Percentiles rank a stretch among this genome's conserved stretches.
Evolutionary conservation across 371 early-diverging fungal species (phyloP).

Genomic region (Lichtheimia corymbifera): DNA sequence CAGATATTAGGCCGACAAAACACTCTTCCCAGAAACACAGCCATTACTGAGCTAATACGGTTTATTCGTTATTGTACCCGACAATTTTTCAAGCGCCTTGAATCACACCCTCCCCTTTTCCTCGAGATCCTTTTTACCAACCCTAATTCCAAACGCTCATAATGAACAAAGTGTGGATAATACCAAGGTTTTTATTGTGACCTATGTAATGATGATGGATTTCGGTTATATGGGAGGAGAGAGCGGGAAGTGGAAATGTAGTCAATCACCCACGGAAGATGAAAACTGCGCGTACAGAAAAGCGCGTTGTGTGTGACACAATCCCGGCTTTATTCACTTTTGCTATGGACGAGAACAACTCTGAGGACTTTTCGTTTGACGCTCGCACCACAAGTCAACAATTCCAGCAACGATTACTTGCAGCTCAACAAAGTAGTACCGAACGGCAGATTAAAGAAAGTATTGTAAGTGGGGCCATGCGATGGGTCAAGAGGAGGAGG

Average conservation of each 20-base stretch:
- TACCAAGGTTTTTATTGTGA: no score
- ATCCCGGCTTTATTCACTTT: no score
- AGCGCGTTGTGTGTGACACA: no score
- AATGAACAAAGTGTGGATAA: no score
- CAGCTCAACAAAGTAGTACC: constrained; percentile 19
- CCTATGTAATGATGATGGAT: no score
- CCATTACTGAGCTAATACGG: constrained; percentile 46
- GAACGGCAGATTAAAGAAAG: constrained; percentile 22
- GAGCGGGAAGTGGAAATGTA: no score
- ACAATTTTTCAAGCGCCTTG: constrained; percentile 56
- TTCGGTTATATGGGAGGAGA: no score
- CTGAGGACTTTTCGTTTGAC: constrained; percentile 19
- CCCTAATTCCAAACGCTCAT: background rate
- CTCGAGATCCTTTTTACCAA: constrained; percentile 50
- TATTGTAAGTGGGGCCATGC: constrained; percentile 19
- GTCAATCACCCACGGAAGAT: no score
- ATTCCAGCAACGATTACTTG: constrained; percentile 30
- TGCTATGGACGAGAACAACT: constrained; percentile 7
- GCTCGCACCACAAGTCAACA: constrained; percentile 23
- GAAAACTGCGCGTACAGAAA: no score
- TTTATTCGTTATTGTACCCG: constrained; percentile 55
- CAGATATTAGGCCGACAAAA: constrained; percentile 43
- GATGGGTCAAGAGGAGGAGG: background rate
- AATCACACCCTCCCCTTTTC: constrained; percentile 58
- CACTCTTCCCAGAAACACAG: constrained; percentile 27